Base-by-base conservation (phyloP, 2,329 filamentous ascomycete species). In the Leptoxyphium fumago region DNA sequence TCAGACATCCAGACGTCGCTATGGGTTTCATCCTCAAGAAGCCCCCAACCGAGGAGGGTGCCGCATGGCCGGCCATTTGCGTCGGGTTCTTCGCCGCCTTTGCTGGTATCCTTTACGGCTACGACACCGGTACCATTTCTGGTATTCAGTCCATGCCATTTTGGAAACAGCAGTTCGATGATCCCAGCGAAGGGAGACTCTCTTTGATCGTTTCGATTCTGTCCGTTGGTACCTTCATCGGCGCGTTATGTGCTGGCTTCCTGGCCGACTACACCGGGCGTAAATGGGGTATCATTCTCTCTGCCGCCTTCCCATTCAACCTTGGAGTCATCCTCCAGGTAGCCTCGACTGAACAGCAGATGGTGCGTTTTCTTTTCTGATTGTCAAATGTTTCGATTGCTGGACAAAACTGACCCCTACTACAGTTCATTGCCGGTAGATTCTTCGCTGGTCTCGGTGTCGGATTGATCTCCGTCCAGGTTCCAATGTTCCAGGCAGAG, bases 261-360 rank as follows among this genome's bases (percentile, higher is more conserved):
- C 60, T 87, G 47, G 75, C 82, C 51, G 83, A 88, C 61, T 73
- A 67, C 61, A 75, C 82, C 45, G 83, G 83, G 52, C 76, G 80
- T 57, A 78, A 79, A 55, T 74, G 71, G 58, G 81, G 80, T 44
- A 74, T 84, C 60, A 77, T 84, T 45, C 10, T 62, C 2, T 82
- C 78, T 49, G 88, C 82, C 56, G 2, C 44, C n/a, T 44, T 48
- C 84, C 45, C n/a, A 60, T 48, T 50, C 46, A 43, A 46, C 41
- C 43, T 51, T 36, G 50, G 50, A 29, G 48, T 52, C 29, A 45
- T 45, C 21, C 50, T 52, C 4, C 49, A 52, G 34, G 45, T 45
- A 28, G 50, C 49, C 34, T 41, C 50, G 2, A 52, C 48, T 5
- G 39, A 38, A 21, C 45, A 45, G 30, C 34, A 28, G 11, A 44